Conservation (phyloP, 2,329 filamentous ascomycete genomes). For the Lasiodiplodia theobromae region DNA sequence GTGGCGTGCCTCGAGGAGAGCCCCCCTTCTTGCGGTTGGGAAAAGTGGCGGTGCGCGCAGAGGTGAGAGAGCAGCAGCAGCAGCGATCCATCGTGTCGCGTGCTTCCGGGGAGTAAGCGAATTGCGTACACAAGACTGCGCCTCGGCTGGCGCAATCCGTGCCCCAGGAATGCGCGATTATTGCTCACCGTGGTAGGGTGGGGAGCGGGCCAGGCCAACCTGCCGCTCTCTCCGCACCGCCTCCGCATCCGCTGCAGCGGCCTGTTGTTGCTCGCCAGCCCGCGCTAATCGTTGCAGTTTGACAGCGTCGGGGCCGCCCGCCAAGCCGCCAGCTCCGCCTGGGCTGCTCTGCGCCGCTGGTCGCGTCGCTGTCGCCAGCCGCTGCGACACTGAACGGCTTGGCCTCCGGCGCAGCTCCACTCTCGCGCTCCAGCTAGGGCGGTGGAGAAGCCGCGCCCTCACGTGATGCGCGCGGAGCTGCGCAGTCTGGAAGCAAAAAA, state of each 20-base stretch:
- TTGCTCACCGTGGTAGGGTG: slow-evolving; percentile 13
- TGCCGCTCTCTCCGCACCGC: slow-evolving; percentile 16
- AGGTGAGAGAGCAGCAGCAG: not conserved
- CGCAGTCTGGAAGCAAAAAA: not conserved
- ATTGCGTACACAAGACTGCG: slow-evolving; percentile 20
- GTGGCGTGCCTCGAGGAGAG: not conserved
- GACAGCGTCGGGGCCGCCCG: not conserved
- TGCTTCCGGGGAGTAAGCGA: slow-evolving; percentile 15
- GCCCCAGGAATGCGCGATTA: slow-evolving; percentile 27
- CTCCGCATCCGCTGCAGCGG: slow-evolving; percentile 2
- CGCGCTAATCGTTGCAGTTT: slow-evolving; percentile 2
- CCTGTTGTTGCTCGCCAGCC: not conserved
- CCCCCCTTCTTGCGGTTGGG: not conserved
- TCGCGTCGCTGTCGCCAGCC: not conserved
- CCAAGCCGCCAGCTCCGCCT: slow-evolving; percentile 1
- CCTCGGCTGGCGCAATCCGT: slow-evolving; percentile 27
- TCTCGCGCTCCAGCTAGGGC: not conserved
- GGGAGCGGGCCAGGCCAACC: not conserved
- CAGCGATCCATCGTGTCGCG: not conserved
- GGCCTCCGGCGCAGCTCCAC: slow-evolving; percentile 10
- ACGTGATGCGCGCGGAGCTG: not conserved
- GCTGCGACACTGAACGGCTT: slow-evolving; percentile 10
- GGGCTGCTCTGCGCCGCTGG: not conserved
- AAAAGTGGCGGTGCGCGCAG: slow-evolving; percentile 12
- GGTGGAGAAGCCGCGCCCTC: not conserved